These are phyloP conservation scores for Earliella scabrosa DNA, from an alignment of 1,284 basidiomycete species.

Conservation along the genomic window DNA sequence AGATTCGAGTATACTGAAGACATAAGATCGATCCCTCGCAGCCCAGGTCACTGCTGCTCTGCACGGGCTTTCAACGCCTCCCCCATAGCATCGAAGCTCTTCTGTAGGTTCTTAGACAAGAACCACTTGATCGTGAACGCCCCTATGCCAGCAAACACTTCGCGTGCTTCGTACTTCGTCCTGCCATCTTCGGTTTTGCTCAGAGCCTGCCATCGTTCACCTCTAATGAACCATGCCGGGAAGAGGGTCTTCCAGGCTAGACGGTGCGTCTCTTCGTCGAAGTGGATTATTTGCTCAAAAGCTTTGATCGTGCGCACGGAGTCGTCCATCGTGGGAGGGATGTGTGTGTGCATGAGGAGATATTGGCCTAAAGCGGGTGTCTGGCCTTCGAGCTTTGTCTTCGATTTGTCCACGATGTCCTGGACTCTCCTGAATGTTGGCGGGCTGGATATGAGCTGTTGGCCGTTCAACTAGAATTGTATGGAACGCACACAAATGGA, in stretches of 20 bases:
- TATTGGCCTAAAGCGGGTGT: slow-evolving; percentile 50
- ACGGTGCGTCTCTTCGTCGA: slow-evolving; percentile 57
- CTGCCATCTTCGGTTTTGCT: slow-evolving; percentile 52
- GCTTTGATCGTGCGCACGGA: slow-evolving; percentile 33
- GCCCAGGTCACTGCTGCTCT: slow-evolving; percentile 43
- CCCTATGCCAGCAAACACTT: slow-evolving; percentile 59
- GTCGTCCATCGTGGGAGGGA: slow-evolving; percentile 58
- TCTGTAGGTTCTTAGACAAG: slow-evolving; percentile 44
- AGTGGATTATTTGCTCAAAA: slow-evolving; percentile 33
- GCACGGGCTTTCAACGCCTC: slow-evolving; percentile 58
- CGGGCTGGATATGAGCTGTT: too few relatives aligned
- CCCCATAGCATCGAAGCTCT: slow-evolving; percentile 58
- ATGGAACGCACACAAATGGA: slow-evolving; percentile 66
- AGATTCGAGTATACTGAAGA: too few relatives aligned
- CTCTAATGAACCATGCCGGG: slow-evolving; percentile 49
- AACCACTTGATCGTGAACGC: slow-evolving; percentile 60
- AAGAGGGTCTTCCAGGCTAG: slow-evolving; percentile 58
- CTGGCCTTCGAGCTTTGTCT: slow-evolving; percentile 51
- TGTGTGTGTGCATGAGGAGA: slow-evolving; percentile 56
- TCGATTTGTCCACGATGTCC: slow-evolving; percentile 49
- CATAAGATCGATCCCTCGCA: too few relatives aligned
- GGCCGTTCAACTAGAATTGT: too few relatives aligned
- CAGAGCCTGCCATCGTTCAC: slow-evolving; percentile 70
- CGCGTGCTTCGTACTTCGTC: slow-evolving; percentile 68
- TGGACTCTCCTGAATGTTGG: slow-evolving; percentile 51